Base-by-base conservation (phyloP, 176 grass and related monocot genomes). In the Carex parvula region DNA sequence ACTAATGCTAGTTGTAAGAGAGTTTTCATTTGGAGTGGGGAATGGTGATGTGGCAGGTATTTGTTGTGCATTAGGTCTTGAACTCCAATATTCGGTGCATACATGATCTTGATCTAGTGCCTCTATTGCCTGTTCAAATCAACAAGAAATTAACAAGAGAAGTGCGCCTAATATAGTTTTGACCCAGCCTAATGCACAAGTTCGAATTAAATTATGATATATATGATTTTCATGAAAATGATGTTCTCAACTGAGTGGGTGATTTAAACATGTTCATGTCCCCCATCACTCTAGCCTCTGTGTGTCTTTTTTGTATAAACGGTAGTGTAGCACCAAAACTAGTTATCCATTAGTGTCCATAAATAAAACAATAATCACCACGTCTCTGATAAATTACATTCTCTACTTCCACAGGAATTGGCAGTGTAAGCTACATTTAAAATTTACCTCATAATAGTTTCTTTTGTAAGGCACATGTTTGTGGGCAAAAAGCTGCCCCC, bases 61-160 rank as follows among this genome's bases (percentile, higher is more conserved):
- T 61, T 75, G 81, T 35, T 79, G 48, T 80, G 64, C 33, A 91
- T 2, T 70, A 87, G 77, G 55, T 86, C 91, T 85, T 56, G 87
- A 97, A 83, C 58, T 88, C 95, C 95, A 98, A 85, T 95, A 98
- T 53, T 91, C 89, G 18, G 82, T 87, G 70, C 92, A 93, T 6
- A 93, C 33, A 37, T 32, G 89, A 80, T 93, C 84, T 76, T 48
- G 87, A 87, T 95, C 92, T 1, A 46, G 86, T 22, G 79, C 79
- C 84, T 93, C 91, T 21, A 98, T 89, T 75, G 67, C 89, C 92
- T 98, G 87, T 30, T 18, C 8, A 53, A 35, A 58, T 56, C 12
- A 56, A 81, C 78, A 79, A 72, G 39, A 56, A 13, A 81, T 20
- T 74, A 50, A 64, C 33, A 46, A 75, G 11, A 52, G 44, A 75